Base-by-base conservation (phyloP, 441 rosid genomes). In the Populus hybrid region DNA sequence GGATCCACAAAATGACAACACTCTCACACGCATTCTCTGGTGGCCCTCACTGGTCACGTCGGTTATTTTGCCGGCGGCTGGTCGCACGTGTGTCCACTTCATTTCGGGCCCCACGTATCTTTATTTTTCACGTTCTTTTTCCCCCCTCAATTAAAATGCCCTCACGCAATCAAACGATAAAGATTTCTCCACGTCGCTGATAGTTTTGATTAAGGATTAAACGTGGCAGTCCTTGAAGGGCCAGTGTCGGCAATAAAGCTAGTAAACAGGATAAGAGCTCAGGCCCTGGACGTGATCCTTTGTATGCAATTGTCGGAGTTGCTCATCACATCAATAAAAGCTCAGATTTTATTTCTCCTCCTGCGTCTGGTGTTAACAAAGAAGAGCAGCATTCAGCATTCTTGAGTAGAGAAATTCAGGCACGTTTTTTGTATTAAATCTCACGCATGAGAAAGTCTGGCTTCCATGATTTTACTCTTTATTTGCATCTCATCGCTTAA, bases 41-140 rank as follows among this genome's bases (percentile, higher is more conserved):
- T 64, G 35, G 1, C 73, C 9, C 24, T 66, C 56, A 28, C 18
- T n/a, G 59, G 53, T 56, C 64, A 4, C 71, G 72, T 77, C 73
- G 50, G 42, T 68, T 35, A 4, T 45, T 64, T 31, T 45, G 79
- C 83, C 83, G 85, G 85, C 85, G 81, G 81, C 81, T 72, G 67
- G 73, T 77, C 79, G 75, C 83, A 77, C 83, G 85, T 83, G 83
- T 64, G 69, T 35, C 7, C 38, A 20, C 21, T 33, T 20, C 8
- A 11, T 4, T 2, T 10, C 18, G 7, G 72, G 78, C 9, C 66
- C 73, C 67, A 50, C 24, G 12, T 56, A 2, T n/a, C 28, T n/a
- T 20, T 16, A 9, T 50, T 23, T 56, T 45, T 21, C 40, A 33
- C 18, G 26, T 40, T 6, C 42, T 38, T 9, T 9, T 45, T 3